Evolutionary conservation across 306 rosid species (phyloP), one percentile per base, ranked within the genome.

Genomic region (Coriaria nepalensis): DNA sequence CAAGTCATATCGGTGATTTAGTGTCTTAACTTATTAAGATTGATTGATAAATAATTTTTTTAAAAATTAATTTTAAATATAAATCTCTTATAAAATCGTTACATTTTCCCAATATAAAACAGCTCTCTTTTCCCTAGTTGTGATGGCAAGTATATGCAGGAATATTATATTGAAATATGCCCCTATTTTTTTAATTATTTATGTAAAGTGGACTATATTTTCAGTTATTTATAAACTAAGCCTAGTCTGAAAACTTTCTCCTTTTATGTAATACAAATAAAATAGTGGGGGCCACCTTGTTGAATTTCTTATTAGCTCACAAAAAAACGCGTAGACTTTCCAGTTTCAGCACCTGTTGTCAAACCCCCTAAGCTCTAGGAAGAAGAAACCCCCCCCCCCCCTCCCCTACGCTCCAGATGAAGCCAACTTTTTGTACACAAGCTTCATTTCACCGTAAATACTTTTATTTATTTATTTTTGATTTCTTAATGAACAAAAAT

Each of bases 341-440:
- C 53, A 36, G 45, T 57, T 61, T 40, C 53, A 36, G 64, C 63
- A 68, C 49, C 52, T 45, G 73, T 36, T 73, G 60, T 74, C 76
- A 71, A 71, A 73, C 67, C 45, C 45, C 67, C 73, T 64, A 63
- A 47, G 67, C 62, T 15, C 53, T 78, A 56, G 66, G 56, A 63
- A 68, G 63, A 57, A 61, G 62, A 60, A 60, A 72, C 55, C 36
- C 43, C 62, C 40, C 9, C 8, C 12, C 38, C 49, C 13, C 9
- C 14, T 13, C n/a, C 48, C 8, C 12, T 44, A 53, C 40, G 59
- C 52, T 55, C 56, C 50, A 45, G 20, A n/a, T 20, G 6, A 12
- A 11, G 13, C 7, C 7, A n/a, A 45, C 7, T n/a, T 13, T 45
- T 3, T 14, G 49, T n/a, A n/a, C n/a, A n/a, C n/a, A n/a, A n/a